A percentile compares a stretch with the other conserved stretches of the same genome.
phyloP scores from a whole-genome alignment of 352 stramenopile genomes.

The Phytophthora pluvialis region DNA sequence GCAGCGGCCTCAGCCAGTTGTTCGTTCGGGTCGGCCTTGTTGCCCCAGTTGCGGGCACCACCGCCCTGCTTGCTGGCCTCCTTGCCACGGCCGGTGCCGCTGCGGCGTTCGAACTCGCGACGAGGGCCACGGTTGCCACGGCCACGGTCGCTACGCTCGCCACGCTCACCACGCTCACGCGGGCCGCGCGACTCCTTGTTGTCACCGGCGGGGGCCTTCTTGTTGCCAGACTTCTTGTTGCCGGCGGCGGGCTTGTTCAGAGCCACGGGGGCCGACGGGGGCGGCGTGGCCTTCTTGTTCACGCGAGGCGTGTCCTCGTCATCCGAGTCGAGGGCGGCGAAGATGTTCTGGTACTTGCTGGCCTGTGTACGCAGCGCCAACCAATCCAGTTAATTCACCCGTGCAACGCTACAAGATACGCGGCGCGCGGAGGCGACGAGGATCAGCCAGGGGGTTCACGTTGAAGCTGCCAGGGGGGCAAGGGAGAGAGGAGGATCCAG shows the following conservation, averaged over 20 bases:
- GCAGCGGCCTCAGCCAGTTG: conserved; percentile 67
- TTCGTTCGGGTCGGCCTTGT: conserved; percentile 92
- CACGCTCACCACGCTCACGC: conserved; percentile 52
- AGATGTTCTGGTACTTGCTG: conserved; percentile 63
- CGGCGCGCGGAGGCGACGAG: neutral
- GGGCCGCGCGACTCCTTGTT: conserved; percentile 65
- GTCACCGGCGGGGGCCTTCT: conserved; percentile 51
- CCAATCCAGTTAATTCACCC: conserved; percentile 21
- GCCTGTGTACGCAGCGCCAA: conserved; percentile 36
- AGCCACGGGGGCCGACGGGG: conserved; percentile 61
- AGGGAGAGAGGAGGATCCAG: neutral
- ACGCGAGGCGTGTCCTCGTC: conserved; percentile 77
- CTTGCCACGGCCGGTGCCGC: conserved; percentile 95
- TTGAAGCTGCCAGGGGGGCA: conserved; percentile 12
- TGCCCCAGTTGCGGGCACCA: conserved; percentile 97
- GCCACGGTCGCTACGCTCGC: conserved; percentile 50
- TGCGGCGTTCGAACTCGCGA: conserved; percentile 94
- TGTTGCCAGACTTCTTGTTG: conserved; percentile 85
- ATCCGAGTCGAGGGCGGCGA: conserved; percentile 78
- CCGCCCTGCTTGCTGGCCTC: conserved; percentile 96
- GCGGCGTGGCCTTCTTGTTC: conserved; percentile 60
- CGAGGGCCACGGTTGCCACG: conserved; percentile 65
- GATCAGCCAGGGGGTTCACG: neutral
- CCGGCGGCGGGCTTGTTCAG: conserved; percentile 86
- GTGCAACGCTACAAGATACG: conserved; percentile 3